Percentiles rank a stretch among this genome's conserved stretches.
Evolutionary conservation across 208 protist species (phyloP).

Genomic region (Acanthamoeba divionensis): DNA sequence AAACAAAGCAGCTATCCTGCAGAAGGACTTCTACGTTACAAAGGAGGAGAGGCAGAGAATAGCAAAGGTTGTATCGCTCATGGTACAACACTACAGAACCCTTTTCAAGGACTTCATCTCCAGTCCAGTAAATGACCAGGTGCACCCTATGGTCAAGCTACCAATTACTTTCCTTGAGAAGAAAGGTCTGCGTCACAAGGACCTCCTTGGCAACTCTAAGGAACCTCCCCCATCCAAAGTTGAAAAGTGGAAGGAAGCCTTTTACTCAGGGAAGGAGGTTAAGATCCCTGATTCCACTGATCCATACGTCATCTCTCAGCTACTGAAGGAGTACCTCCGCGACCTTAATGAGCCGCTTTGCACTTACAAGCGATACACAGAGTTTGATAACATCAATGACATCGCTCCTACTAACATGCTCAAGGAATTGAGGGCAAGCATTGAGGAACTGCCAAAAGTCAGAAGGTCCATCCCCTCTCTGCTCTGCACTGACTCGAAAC

Average conservation of each 20-base stretch:
- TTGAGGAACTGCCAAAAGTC: slow-evolving; percentile 40
- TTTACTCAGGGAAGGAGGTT: neutral
- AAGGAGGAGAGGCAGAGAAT: neutral
- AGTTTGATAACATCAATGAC: neutral
- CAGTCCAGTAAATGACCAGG: neutral
- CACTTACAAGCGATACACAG: slow-evolving; percentile 34
- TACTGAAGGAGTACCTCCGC: slow-evolving; percentile 42
- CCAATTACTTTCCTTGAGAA: neutral
- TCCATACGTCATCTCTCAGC: neutral
- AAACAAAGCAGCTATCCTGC: neutral
- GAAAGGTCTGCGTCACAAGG: neutral
- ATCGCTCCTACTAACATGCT: neutral
- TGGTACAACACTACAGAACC: slow-evolving; percentile 1
- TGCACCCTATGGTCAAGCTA: slow-evolving; percentile 33
- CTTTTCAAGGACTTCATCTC: slow-evolving; percentile 10
- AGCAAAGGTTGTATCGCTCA: neutral
- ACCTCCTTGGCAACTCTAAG: neutral
- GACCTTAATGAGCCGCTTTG: slow-evolving; percentile 19
- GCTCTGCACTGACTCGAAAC: neutral
- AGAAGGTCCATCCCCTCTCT: neutral
- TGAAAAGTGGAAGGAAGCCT: slow-evolving; percentile 19
- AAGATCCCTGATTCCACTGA: neutral
- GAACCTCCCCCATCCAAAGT: neutral
- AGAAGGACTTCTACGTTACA: slow-evolving; percentile 6
- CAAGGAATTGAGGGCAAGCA: neutral